These are phyloP conservation scores for Bromus sterilis DNA, from an alignment of 176 grass and related monocot species.

Conservation along the genomic window DNA sequence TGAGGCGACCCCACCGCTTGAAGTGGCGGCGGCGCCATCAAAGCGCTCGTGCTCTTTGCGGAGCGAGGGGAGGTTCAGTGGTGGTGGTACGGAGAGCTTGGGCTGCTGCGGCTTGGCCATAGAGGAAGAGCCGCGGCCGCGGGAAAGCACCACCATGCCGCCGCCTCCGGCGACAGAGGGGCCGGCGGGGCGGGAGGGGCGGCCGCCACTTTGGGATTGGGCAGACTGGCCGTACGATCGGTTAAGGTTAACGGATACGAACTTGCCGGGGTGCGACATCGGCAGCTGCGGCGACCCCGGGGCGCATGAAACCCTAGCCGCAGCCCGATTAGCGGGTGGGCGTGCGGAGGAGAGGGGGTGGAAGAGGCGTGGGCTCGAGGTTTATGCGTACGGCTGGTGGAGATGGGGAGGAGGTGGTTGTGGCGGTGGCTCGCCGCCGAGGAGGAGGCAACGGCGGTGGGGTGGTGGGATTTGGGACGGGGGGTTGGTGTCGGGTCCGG, in stretches of 20 bases:
- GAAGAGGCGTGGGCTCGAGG: neutral
- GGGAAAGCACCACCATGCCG: slow-evolving; percentile 84
- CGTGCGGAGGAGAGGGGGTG: neutral
- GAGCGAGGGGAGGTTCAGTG: slow-evolving; percentile 87
- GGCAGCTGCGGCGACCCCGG: slow-evolving; percentile 19
- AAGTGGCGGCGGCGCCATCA: slow-evolving; percentile 37
- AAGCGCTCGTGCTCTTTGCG: slow-evolving; percentile 95
- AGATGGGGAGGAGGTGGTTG: neutral
- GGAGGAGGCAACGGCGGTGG: slow-evolving; percentile 34
- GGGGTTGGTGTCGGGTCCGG: slow-evolving; percentile 30
- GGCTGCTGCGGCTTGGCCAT: slow-evolving; percentile 46
- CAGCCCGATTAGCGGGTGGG: slow-evolving; percentile 22
- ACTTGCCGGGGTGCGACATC: slow-evolving; percentile 91
- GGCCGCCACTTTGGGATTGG: slow-evolving; percentile 34
- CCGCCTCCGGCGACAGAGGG: slow-evolving; percentile 39
- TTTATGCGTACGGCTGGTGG: neutral
- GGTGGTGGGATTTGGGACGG: slow-evolving; percentile 27
- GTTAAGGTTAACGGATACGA: slow-evolving; percentile 79
- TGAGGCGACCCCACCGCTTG: slow-evolving; percentile 25
- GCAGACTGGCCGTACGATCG: slow-evolving; percentile 62
- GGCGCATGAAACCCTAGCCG: slow-evolving; percentile 54
- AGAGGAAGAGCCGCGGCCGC: slow-evolving; percentile 49
- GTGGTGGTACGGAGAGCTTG: slow-evolving; percentile 89
- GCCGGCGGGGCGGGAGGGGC: slow-evolving; percentile 31
- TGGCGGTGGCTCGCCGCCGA: slow-evolving; percentile 31